Evolutionary conservation across 2,329 filamentous ascomycete species (phyloP).

Genomic region (Xylariales sp.): DNA sequence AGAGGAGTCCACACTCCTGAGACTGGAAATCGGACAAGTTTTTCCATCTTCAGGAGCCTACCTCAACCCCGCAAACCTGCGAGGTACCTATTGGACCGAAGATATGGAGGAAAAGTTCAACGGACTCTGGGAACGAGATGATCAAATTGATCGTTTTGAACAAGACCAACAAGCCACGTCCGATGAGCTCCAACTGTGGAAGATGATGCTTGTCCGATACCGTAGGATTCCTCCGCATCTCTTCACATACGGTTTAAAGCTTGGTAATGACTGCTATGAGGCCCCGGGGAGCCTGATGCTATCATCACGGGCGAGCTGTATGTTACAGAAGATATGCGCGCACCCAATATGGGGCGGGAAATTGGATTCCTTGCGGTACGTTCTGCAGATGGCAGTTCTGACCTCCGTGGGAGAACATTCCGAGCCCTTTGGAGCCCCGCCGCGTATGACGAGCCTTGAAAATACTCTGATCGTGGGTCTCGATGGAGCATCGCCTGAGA

Average conservation of each 20-base stretch:
- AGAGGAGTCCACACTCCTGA: background rate
- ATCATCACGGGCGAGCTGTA: constrained; percentile 2
- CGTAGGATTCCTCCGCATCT: background rate
- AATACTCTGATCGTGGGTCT: no score
- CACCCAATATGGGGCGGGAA: background rate
- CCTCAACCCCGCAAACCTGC: background rate
- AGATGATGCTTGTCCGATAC: constrained; percentile 8
- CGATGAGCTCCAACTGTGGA: constrained; percentile 12
- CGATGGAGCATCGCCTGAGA: background rate
- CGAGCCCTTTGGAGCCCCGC: background rate
- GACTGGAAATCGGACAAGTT: background rate
- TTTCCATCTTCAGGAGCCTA: background rate
- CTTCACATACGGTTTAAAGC: constrained; percentile 23
- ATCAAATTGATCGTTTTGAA: background rate
- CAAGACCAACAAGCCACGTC: background rate
- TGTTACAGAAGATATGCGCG: constrained; percentile 6
- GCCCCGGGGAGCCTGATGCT: constrained; percentile 1
- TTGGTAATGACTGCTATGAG: constrained; percentile 5
- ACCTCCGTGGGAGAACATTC: background rate
- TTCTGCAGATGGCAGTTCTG: constrained; percentile 4
- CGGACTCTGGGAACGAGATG: background rate
- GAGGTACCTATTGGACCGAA: background rate
- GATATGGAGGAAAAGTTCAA: background rate
- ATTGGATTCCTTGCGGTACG: background rate
- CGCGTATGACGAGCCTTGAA: background rate